Evolutionary conservation across 495 filamentous ascomycete species (phyloP).

Genomic region (Bathelium albidoporum): DNA sequence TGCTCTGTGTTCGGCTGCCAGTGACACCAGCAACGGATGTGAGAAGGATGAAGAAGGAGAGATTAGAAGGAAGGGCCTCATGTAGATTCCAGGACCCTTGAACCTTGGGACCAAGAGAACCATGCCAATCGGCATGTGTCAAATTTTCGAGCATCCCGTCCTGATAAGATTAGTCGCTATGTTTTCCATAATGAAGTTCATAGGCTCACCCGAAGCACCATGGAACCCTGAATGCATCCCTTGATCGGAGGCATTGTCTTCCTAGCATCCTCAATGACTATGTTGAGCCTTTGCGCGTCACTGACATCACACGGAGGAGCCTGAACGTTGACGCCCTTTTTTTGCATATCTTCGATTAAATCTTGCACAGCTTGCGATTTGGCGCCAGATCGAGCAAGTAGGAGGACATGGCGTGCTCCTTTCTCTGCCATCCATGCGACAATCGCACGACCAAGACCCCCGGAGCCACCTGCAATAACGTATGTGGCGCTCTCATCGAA

Average conservation of each 20-base stretch:
- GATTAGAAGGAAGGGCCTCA: too few relatives aligned
- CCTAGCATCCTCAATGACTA: not conserved
- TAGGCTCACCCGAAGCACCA: conserved; percentile 4
- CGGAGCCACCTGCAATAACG: conserved; percentile 37
- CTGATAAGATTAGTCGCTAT: not conserved
- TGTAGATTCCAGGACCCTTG: conserved; percentile 11
- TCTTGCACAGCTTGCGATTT: not conserved
- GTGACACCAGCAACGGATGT: too few relatives aligned
- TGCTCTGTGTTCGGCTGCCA: too few relatives aligned
- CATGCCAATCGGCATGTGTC: not conserved
- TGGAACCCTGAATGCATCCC: conserved; percentile 7
- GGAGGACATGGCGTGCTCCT: not conserved
- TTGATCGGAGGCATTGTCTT: not conserved
- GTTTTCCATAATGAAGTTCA: not conserved
- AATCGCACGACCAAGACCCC: conserved; percentile 31
- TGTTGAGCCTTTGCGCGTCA: not conserved
- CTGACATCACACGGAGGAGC: not conserved
- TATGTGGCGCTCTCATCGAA: conserved; percentile 27
- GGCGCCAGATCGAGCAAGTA: not conserved
- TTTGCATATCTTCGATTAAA: not conserved
- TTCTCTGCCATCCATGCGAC: not conserved
- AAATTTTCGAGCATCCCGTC: conserved; percentile 3
- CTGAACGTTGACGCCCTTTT: not conserved
- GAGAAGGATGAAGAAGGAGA: too few relatives aligned
- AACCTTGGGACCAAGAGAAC: conserved; percentile 3